phyloP scores from a whole-genome alignment of 2,329 filamentous ascomycete species.

The Monilinia fructigena region DNA sequence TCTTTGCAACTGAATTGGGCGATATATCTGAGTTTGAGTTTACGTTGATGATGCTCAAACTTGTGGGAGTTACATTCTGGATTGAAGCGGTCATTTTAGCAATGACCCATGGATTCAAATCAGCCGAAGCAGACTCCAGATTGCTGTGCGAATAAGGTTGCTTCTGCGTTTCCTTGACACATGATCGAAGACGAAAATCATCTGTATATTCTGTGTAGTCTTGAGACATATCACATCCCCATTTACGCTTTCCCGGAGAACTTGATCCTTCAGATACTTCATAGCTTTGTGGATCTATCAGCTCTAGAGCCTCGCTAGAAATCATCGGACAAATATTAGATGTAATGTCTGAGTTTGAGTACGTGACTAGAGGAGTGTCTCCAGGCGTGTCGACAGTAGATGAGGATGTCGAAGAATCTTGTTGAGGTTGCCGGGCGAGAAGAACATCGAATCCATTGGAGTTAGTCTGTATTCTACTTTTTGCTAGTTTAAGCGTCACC shows the following conservation, averaged over 20 bases:
- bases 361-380: background rate
- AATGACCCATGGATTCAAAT: constrained; percentile 45
- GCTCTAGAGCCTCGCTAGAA: background rate
- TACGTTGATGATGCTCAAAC: background rate
- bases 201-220: constrained; percentile 47
- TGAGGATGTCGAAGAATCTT: background rate
- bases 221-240: constrained; percentile 49
- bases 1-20: background rate
- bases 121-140: background rate
- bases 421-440: constrained; percentile 30
- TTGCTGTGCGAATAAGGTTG: background rate
- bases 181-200: background rate
- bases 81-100: constrained; percentile 42
- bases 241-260: constrained; percentile 25
- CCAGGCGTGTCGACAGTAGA: background rate
- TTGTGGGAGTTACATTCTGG: background rate
- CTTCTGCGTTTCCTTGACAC: background rate
- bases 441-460: constrained; percentile 33
- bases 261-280: constrained; percentile 3
- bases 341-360: background rate
- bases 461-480: constrained; percentile 1
- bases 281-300: background rate
- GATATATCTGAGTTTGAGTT: constrained; percentile 10
- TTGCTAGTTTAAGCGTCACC: background rate
- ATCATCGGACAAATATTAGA: background rate